Base-by-base conservation (phyloP, 371 early-diverging fungal genomes). In the Rhizopus arrhizus region DNA sequence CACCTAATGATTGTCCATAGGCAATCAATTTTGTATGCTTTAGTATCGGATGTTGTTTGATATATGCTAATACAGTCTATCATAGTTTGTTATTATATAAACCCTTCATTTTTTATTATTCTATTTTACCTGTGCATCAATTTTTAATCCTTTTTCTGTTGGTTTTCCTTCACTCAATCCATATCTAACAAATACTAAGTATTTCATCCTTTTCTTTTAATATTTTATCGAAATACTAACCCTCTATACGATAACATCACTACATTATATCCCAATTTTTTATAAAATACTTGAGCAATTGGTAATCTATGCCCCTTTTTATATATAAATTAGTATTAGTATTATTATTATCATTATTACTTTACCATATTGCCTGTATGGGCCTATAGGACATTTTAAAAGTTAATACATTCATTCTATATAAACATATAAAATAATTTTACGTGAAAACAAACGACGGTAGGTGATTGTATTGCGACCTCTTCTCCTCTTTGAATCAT, bases 171-270 rank as follows among this genome's bases (percentile, higher is more conserved):
- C 92, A 53, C 92, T 91, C 34, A 84, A 63, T 4, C 97, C 98
- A 79, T 97, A 97, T 13, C 91, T 91, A 68, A 15, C 22, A 10
- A n/a, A 22, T n/a, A 42, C 29, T 40, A 40, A 41, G 34, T 34
- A 32, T 54, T 42, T 5, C 35, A n/a, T 11, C 13, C 22, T 51
- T 50, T 42, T 16, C 43, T 13, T 61, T 35, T 31, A 6, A 12
- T 28, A n/a, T 34, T 33, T 1, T 5, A 48, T 16, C 32, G 1
- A 34, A 4, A 29, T 16, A 32, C 16, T 72, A 83, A 90, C 88
- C 98, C 97, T 66, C 98, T 80, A 68, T 97, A 97, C n/a, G 95
- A 95, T 16, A 97, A 77, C 93, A 97, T 91, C 42, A 96, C 88
- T 22, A 97, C 87, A 72, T 97, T 96, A 77, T 87, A 88, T n/a